phyloP scores from a whole-genome alignment of 164 flowering plant species.

The Platanus orientalis region DNA sequence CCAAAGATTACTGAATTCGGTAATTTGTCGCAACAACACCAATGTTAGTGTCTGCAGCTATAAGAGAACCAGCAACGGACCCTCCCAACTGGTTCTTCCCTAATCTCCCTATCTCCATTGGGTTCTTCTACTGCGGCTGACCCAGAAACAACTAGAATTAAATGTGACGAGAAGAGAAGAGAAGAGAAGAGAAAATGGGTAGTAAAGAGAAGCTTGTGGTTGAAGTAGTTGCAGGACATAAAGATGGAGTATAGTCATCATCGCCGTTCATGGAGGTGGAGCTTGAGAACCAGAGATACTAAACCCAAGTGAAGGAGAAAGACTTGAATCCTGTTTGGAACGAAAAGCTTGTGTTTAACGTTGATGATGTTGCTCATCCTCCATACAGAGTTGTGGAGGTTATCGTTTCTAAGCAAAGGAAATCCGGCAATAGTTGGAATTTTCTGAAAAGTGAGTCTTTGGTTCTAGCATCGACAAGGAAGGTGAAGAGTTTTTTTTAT shows the following conservation, averaged over 20 bases:
- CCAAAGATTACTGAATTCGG: too few species aligned
- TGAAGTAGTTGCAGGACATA: slow-evolving; percentile 69
- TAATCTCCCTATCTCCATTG: too few species aligned
- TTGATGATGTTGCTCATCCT: slow-evolving; percentile 45
- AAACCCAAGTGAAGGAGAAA: slow-evolving; percentile 59
- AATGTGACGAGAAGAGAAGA: too few species aligned
- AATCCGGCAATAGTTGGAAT: slow-evolving; percentile 25
- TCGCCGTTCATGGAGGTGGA: slow-evolving; percentile 71
- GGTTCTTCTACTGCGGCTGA: too few species aligned
- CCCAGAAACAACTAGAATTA: too few species aligned
- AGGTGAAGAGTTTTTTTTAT: slow-evolving; percentile 62
- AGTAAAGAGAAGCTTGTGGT: slow-evolving; percentile 80
- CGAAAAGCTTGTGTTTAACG: slow-evolving; percentile 61
- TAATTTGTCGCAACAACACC: too few species aligned
- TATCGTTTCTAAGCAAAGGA: slow-evolving; percentile 40
- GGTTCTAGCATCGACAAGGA: slow-evolving; percentile 54
- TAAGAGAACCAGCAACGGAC: too few species aligned
- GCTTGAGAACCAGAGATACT: slow-evolving; percentile 60
- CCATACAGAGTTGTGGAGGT: slow-evolving; percentile 56
- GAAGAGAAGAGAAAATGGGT: too few species aligned
- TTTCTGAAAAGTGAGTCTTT: slow-evolving; percentile 51
- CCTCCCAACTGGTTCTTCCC: too few species aligned
- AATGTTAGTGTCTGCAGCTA: too few species aligned
- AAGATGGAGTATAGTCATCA: slow-evolving; percentile 70
- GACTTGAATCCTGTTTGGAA: too few species aligned